phyloP scores from a whole-genome alignment of 2,329 filamentous ascomycete species.

The Stenocarpella maydis region DNA sequence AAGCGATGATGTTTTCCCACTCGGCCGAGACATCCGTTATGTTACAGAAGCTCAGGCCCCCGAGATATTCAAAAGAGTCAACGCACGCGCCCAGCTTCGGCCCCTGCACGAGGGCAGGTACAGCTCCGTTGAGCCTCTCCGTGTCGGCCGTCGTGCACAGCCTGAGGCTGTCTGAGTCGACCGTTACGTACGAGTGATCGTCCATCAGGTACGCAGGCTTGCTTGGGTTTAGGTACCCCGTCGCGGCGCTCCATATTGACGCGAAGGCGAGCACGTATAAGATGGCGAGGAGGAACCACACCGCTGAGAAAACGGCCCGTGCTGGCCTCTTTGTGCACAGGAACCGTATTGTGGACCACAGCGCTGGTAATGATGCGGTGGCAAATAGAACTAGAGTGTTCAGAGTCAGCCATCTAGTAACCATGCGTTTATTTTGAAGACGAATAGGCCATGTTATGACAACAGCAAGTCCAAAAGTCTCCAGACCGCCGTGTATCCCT shows the following conservation, averaged over 20 bases:
- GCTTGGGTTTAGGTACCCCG: constrained; percentile 21
- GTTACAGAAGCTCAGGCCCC: not conserved
- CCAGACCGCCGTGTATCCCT: no score
- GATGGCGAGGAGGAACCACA: constrained; percentile 30
- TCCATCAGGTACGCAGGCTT: constrained; percentile 16
- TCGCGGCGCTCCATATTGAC: constrained; percentile 25
- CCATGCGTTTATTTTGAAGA: no score
- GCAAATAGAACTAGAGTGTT: constrained; percentile 3
- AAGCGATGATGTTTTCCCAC: constrained; percentile 1
- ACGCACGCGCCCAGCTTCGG: not conserved
- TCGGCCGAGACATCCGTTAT: not conserved
- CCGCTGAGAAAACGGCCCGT: constrained; percentile 6
- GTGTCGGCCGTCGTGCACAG: constrained; percentile 1
- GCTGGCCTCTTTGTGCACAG: constrained; percentile 1
- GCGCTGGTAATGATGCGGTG: constrained; percentile 10
- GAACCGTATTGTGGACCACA: constrained; percentile 15
- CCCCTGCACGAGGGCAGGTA: constrained; percentile 7
- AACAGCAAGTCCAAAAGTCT: not conserved
- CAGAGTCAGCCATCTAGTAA: not conserved
- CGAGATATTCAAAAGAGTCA: not conserved
- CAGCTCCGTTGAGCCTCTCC: not conserved
- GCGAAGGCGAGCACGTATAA: constrained; percentile 22
- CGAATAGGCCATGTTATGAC: not conserved
- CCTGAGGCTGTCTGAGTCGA: constrained; percentile 8
- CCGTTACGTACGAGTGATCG: constrained; percentile 3